Percentiles rank a stretch among this genome's conserved stretches.
Evolutionary conservation across 1,139 yeast genomes (phyloP).

Genomic region (Protomyces arabidopsidicola): DNA sequence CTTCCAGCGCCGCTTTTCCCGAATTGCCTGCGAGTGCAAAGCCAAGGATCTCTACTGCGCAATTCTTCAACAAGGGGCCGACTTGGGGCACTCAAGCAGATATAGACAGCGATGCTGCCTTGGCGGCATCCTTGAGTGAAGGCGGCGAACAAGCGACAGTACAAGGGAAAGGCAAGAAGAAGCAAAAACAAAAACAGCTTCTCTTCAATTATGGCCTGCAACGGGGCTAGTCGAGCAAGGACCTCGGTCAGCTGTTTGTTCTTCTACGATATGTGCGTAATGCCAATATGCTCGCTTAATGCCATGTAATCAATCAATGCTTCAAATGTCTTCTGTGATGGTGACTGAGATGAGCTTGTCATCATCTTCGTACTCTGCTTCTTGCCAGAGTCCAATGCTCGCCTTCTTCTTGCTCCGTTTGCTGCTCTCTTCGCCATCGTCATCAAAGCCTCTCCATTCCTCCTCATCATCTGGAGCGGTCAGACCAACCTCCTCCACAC

Average conservation of each 20-base stretch:
- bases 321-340: conserved; percentile 13
- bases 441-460: conserved; percentile 42
- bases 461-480: conserved; percentile 33
- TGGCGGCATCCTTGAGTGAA: conserved; percentile 16
- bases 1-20: conserved; percentile 2
- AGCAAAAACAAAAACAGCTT: conserved; percentile 19
- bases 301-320: background rate
- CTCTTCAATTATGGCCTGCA: conserved; percentile 23
- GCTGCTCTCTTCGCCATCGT: conserved; percentile 27
- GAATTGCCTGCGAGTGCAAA: conserved; percentile 14
- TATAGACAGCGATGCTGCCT: conserved; percentile 1
- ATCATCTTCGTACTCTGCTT: conserved; percentile 28
- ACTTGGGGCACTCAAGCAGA: conserved; percentile 1
- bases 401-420: background rate
- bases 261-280: background rate
- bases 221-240: background rate
- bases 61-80: conserved; percentile 5
- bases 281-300: background rate
- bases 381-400: conserved; percentile 4
- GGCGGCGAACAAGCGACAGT: background rate
- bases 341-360: conserved; percentile 27
- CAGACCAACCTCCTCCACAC: conserved; percentile 27
- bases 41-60: conserved; percentile 4
- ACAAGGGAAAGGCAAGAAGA: conserved; percentile 20
- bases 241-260: background rate